A percentile compares a stretch with the other conserved stretches of the same genome.
Evolutionary conservation across 345 rosid genomes (phyloP).

Genomic region (Laguncularia racemosa): DNA sequence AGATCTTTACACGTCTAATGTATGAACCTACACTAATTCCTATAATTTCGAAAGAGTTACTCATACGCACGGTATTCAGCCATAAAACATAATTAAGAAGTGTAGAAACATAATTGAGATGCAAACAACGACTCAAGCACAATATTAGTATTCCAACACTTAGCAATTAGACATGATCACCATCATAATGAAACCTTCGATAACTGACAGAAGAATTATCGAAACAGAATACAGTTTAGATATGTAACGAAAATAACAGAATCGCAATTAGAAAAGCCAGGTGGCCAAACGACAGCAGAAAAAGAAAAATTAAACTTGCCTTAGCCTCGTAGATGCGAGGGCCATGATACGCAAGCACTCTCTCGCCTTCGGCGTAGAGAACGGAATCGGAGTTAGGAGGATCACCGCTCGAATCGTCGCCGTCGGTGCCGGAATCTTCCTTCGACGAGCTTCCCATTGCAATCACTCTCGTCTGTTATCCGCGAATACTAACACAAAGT

Average conservation of each 20-base stretch:
- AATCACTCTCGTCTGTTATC: too few relatives aligned
- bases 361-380: conserved; percentile 70
- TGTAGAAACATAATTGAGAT: too few relatives aligned
- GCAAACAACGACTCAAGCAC: too few relatives aligned
- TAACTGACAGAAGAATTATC: too few relatives aligned
- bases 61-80: too few relatives aligned
- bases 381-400: conserved; percentile 46
- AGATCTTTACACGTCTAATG: too few relatives aligned
- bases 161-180: too few relatives aligned
- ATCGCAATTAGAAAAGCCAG: neutral
- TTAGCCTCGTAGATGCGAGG: conserved; percentile 90
- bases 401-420: conserved; percentile 61
- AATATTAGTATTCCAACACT: too few relatives aligned
- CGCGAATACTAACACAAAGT: neutral
- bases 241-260: neutral
- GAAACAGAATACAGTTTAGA: neutral
- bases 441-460: conserved; percentile 72
- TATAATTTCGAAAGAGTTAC: too few relatives aligned
- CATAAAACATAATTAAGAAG: too few relatives aligned
- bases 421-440: conserved; percentile 62
- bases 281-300: neutral
- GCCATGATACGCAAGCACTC: conserved; percentile 85
- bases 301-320: conserved; percentile 29
- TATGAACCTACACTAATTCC: too few relatives aligned
- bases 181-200: too few relatives aligned